Evolutionary conservation across 441 rosid genomes (phyloP).

Genomic region (Bocquillonia castaneifolia): DNA sequence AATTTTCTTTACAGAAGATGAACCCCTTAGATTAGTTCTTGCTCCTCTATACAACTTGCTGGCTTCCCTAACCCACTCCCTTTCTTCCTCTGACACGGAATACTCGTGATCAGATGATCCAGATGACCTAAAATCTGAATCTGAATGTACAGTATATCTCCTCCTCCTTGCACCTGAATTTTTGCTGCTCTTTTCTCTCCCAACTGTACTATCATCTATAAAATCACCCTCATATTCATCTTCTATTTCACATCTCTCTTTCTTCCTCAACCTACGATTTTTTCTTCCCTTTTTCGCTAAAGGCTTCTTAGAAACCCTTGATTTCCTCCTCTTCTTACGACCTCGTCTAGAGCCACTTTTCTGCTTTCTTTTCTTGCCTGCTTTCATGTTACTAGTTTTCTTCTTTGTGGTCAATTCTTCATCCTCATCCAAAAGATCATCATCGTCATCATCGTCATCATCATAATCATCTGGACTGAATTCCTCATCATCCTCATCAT

Average conservation of each 20-base stretch:
- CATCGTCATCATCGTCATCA: slow-evolving; percentile 22
- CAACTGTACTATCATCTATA: slow-evolving; percentile 32
- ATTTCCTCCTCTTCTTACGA: slow-evolving; percentile 41
- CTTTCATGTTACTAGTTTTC: slow-evolving; percentile 33
- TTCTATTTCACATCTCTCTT: slow-evolving; percentile 36
- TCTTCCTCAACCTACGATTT: slow-evolving; percentile 42
- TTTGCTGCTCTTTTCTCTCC: slow-evolving; percentile 42
- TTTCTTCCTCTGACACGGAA: slow-evolving; percentile 94
- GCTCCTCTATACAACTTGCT: slow-evolving; percentile 38
- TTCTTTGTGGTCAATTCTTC: slow-evolving; percentile 42
- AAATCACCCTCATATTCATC: slow-evolving; percentile 50
- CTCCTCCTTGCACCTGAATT: slow-evolving; percentile 40
- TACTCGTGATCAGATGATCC: slow-evolving; percentile 69
- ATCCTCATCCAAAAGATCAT: slow-evolving; percentile 65
- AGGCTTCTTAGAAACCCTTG: slow-evolving; percentile 38
- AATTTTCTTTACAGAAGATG: slow-evolving; percentile 40
- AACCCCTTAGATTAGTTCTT: slow-evolving; percentile 45
- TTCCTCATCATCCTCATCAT: slow-evolving; percentile 53
- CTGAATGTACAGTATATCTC: slow-evolving; percentile 47
- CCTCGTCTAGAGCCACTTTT: slow-evolving; percentile 33
- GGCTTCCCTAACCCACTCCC: slow-evolving; percentile 85
- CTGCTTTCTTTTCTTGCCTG: slow-evolving; percentile 29
- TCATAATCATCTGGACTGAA: slow-evolving; percentile 60
- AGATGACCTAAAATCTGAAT: slow-evolving; percentile 61
- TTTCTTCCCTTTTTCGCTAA: slow-evolving; percentile 40